Base-by-base conservation (phyloP, 352 stramenopile species). In the Blastocystis sp. region DNA sequence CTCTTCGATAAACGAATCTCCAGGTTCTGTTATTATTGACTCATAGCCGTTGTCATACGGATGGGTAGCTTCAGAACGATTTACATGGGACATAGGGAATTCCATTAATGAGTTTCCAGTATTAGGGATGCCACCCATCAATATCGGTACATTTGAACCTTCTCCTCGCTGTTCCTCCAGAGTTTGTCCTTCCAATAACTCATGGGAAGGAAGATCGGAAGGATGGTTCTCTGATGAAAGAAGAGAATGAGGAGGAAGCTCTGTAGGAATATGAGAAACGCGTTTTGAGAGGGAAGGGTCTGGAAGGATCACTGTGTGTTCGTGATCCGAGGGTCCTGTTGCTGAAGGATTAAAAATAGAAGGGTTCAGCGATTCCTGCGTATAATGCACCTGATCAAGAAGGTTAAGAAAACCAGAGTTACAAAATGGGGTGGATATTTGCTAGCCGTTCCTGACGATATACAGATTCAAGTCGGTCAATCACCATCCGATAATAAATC, bases 401-500 rank as follows among this genome's bases (percentile, higher is more conserved):
- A 8, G n/a, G 69, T 81, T 11, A 81, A 81, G 45, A 18, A 24
- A 20, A 6, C 34, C 34, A n/a, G 16, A 70, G n/a, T 50, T 59
- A 9, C 7, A 6, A 54, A 16, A 37, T 13, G n/a, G 11, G n/a
- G 1, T n/a, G 69, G 69, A 68, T 85, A 85, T 85, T 85, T 2
- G 37, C 68, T 34, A 64, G 8, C 11, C 53, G 9, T 26, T 85
- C 73, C 8, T 68, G 59, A n/a, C n/a, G 43, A 30, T 66, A 85
- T 55, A 85, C 30, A 16, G 30, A 4, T 85, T 85, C 73, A 4
- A 85, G 11, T 3, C 73, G 73, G 56, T 85, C 73, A 6, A 24
- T 64, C 6, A 85, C 24, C 73, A 85, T 85, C 0, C 73, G 73
- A 43, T 85, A 85, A 43, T 85, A 85, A 24, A 66, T 68, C 73